Base-by-base conservation (phyloP, 163 green algal genomes). In the Prototheca wickerhamii region DNA sequence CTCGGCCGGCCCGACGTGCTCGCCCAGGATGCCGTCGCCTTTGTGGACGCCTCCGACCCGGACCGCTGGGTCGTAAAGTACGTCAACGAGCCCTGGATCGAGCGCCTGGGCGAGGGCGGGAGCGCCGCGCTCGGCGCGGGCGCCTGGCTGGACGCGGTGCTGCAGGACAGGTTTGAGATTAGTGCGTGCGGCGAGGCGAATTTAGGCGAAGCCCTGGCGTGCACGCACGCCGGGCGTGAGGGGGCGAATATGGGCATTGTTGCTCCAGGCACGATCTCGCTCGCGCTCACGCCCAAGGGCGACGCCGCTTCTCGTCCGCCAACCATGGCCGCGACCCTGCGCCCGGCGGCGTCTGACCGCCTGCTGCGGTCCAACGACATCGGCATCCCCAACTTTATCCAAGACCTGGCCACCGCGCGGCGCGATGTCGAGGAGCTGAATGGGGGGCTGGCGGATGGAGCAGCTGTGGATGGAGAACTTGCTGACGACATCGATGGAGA, bases 1-100 rank as follows among this genome's bases (percentile, higher is more conserved):
- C 46, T 28, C 5, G 12, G 12, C 15, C 18, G 46, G 12, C 23
- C 20, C 20, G 46, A 54, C 23, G 12, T 54, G 46, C 15, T 18
- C 18, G 15, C 15, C 20, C 46, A 77, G n/a, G 65, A 84, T 21
- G 77, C 72, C 34, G 68, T 87, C 29, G 35, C 71, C 17, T 68
- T 87, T 17, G 40, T 84, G 49, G 75, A 87, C 66, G 63, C 58
- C 2, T 60, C 61, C 32, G 21, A n/a, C 3, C 28, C 65, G 2
- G 57, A 44, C 51, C 65, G 70, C 40, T 84, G 76, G 73, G 59
- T 56, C 15, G 61, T 83, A 26, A 51, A 84, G 32, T 78, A 80
- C 43, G 61, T 76, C 20, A 86, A 84, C 64, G 53, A 65, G 23
- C 65, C 64, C 1, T 74, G 66, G 61, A 58, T 46, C 12, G 23